These are phyloP conservation scores for Cutaneotrichosporon mucoides DNA, from an alignment of 1,284 basidiomycete species.

Conservation along the genomic window DNA sequence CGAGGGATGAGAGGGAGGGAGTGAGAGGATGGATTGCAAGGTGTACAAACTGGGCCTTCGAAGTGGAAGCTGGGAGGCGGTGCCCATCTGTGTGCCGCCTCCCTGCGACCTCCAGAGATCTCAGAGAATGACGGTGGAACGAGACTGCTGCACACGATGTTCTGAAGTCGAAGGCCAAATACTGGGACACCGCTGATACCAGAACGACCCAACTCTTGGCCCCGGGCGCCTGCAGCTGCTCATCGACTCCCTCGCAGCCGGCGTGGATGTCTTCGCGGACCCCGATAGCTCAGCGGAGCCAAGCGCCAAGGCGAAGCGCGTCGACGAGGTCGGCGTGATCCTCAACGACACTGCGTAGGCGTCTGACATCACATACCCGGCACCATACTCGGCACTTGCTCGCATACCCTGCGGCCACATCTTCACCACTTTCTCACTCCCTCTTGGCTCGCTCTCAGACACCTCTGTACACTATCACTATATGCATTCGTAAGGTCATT, in stretches of 20 bases:
- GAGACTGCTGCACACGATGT: not conserved
- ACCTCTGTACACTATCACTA: constrained; percentile 14
- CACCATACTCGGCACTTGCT: too few species aligned
- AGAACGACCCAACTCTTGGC: constrained; percentile 41
- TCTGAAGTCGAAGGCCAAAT: not conserved
- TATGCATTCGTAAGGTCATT: constrained; percentile 7
- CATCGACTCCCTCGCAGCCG: constrained; percentile 38
- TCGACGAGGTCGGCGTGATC: constrained; percentile 41
- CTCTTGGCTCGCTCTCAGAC: not conserved
- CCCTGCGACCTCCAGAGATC: too few species aligned
- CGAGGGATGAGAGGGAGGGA: too few species aligned
- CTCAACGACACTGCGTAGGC: constrained; percentile 15
- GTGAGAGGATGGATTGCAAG: not conserved
- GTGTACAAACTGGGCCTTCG: not conserved
- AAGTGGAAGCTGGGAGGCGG: too few species aligned
- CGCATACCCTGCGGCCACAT: too few species aligned
- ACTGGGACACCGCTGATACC: constrained; percentile 1
- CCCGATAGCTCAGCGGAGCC: constrained; percentile 1
- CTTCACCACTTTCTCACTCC: not conserved
- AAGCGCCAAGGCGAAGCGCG: constrained; percentile 2
- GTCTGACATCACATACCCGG: too few species aligned
- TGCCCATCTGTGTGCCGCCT: too few species aligned
- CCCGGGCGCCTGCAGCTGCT: constrained; percentile 41
- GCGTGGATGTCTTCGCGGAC: constrained; percentile 45
- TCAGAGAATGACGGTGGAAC: too few species aligned